phyloP scores from a whole-genome alignment of 306 rosid species.

The Quercus mongolica region DNA sequence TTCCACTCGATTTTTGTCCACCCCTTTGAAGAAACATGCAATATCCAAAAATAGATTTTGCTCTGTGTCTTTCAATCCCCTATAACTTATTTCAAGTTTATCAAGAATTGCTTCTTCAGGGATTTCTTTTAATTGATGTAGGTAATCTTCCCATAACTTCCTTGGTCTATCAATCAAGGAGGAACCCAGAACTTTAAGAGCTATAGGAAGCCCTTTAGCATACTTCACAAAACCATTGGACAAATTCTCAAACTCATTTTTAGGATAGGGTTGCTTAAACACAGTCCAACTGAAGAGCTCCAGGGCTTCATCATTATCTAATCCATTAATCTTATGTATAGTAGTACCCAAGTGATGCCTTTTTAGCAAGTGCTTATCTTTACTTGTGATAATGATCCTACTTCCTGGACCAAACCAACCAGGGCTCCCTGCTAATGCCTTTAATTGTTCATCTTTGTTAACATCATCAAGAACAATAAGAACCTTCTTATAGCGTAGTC shows the following conservation, averaged over 20 bases:
- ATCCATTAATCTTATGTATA: not conserved
- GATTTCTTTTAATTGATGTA: not conserved
- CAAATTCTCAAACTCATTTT: not conserved
- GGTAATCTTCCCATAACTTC: slow-evolving; percentile 14
- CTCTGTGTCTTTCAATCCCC: not conserved
- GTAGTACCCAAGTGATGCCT: not conserved
- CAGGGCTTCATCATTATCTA: slow-evolving; percentile 4
- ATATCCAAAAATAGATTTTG: slow-evolving; percentile 21
- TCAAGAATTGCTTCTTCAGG: not conserved
- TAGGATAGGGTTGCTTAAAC: not conserved
- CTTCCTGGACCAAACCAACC: not conserved
- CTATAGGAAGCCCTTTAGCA: slow-evolving; percentile 30
- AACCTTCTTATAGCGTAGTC: not conserved
- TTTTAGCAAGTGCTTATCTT: not conserved
- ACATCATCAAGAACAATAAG: not conserved
- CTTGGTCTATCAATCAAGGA: not conserved
- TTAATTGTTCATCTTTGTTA: not conserved
- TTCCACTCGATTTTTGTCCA: slow-evolving; percentile 5
- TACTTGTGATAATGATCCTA: not conserved
- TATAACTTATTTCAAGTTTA: slow-evolving; percentile 13
- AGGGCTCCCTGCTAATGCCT: not conserved
- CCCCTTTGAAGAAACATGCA: slow-evolving; percentile 26
- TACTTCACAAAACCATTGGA: slow-evolving; percentile 1
- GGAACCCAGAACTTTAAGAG: slow-evolving; percentile 24
- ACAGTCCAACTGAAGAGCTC: slow-evolving; percentile 19